Evolutionary conservation across 2,329 filamentous ascomycete genomes (phyloP).

Genomic region (Alternaria triticimaculans): DNA sequence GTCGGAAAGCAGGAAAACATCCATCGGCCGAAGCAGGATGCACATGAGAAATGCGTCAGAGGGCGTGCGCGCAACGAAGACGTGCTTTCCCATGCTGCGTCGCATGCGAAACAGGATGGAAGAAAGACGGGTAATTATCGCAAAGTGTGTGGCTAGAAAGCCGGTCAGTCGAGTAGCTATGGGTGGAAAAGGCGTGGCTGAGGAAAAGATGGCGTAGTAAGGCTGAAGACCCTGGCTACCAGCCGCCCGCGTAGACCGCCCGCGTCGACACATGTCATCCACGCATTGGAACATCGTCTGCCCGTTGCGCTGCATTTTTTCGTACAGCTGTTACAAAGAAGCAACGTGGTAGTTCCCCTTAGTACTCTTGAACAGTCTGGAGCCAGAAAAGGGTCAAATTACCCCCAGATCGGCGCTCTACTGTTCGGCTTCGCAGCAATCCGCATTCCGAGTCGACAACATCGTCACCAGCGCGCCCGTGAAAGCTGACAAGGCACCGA

Average conservation of each 20-base stretch:
- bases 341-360: background rate
- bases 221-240: constrained; percentile 15
- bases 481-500: constrained; percentile 1
- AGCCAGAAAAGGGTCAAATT: background rate
- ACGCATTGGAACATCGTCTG: background rate
- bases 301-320: background rate
- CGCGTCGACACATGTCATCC: constrained; percentile 7
- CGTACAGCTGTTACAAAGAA: background rate
- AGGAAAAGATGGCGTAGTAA: constrained; percentile 8
- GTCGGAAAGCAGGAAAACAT: background rate
- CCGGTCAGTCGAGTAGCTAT: background rate
- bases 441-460: constrained; percentile 2
- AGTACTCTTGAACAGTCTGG: background rate
- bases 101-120: background rate
- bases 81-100: background rate
- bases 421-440: background rate
- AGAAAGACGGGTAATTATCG: background rate
- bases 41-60: background rate
- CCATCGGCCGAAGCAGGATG: background rate
- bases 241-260: constrained; percentile 10
- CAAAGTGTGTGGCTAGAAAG: background rate
- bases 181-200: constrained; percentile 6
- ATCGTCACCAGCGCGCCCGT: background rate
- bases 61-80: background rate
- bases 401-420: background rate